phyloP scores from a whole-genome alignment of 1,284 basidiomycete species.

The Pseudozyma thailandica region DNA sequence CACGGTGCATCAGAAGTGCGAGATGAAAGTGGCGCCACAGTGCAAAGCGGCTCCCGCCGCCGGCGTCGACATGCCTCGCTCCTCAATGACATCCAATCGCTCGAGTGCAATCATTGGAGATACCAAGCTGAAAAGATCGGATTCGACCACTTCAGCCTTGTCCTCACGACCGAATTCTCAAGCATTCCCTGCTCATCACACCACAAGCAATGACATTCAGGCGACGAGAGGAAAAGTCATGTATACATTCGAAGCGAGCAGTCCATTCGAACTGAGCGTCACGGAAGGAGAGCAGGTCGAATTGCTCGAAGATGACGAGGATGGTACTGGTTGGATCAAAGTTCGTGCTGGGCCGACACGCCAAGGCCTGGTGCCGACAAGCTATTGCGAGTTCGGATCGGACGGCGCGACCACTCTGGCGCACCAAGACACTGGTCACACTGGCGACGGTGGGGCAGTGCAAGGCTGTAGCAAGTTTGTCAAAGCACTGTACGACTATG shows the following conservation, averaged over 20 bases:
- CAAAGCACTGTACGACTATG: constrained; percentile 51
- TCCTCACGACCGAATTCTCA: neutral
- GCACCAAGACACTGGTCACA: constrained; percentile 8
- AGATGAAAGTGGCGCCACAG: constrained; percentile 58
- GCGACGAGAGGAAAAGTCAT: constrained; percentile 22
- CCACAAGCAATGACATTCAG: neutral
- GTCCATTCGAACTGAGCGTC: constrained; percentile 52
- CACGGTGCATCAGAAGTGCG: constrained; percentile 57
- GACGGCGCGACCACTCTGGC: neutral
- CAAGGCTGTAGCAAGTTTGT: constrained; percentile 42
- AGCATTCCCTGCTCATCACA: neutral
- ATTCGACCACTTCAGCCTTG: constrained; percentile 2
- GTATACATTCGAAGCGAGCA: constrained; percentile 50
- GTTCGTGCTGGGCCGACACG: constrained; percentile 15
- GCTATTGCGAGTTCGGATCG: constrained; percentile 39
- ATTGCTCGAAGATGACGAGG: constrained; percentile 51
- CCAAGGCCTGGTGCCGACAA: constrained; percentile 52
- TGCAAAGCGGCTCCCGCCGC: constrained; percentile 43
- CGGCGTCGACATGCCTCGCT: neutral
- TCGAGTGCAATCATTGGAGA: constrained; percentile 10
- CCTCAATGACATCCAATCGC: neutral
- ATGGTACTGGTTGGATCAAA: constrained; percentile 53
- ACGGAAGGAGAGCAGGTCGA: constrained; percentile 44
- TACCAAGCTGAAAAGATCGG: constrained; percentile 1
- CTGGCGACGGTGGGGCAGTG: neutral